These are phyloP conservation scores for Hymenoscyphus scutula DNA, from an alignment of 2,329 filamentous ascomycete genomes.

Conservation along the genomic window DNA sequence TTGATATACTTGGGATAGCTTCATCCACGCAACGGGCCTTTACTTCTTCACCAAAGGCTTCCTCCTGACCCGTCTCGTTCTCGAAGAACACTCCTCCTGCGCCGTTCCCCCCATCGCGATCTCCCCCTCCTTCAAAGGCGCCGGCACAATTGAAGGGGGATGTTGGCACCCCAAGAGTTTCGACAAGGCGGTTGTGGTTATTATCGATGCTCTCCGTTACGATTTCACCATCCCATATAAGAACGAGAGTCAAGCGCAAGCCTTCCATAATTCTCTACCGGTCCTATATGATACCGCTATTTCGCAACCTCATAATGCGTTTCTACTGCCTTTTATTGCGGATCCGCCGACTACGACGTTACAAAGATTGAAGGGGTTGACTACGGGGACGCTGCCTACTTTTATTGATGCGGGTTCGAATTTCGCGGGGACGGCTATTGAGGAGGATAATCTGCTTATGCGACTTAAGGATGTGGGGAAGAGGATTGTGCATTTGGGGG, in stretches of 20 bases:
- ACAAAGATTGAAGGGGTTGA: conserved; percentile 88
- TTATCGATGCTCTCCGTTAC: conserved; percentile 93
- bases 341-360: conserved; percentile 93
- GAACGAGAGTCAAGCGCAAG: conserved; percentile 41
- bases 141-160: conserved; percentile 56
- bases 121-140: conserved; percentile 25
- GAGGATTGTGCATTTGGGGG: conserved; percentile 89
- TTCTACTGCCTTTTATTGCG: conserved; percentile 92
- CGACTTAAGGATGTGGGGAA: conserved; percentile 65
- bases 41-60: conserved; percentile 95
- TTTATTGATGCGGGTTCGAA: conserved; percentile 94
- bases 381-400: conserved; percentile 90
- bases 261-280: conserved; percentile 86
- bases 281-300: conserved; percentile 81
- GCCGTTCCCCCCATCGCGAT: conserved; percentile 62
- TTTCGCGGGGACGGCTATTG: conserved; percentile 91
- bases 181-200: conserved; percentile 82
- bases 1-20: conserved; percentile 21
- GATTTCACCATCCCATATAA: conserved; percentile 88
- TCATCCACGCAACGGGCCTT: conserved; percentile 75
- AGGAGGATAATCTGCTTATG: conserved; percentile 78
- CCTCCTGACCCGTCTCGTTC: conserved; percentile 78
- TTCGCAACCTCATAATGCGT: conserved; percentile 73
- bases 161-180: conserved; percentile 98
- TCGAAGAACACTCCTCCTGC: conserved; percentile 74